Percentiles rank a stretch among this genome's conserved stretches.
Evolutionary conservation across 1,284 basidiomycete species (phyloP).

Genomic region (Melampsora americana): DNA sequence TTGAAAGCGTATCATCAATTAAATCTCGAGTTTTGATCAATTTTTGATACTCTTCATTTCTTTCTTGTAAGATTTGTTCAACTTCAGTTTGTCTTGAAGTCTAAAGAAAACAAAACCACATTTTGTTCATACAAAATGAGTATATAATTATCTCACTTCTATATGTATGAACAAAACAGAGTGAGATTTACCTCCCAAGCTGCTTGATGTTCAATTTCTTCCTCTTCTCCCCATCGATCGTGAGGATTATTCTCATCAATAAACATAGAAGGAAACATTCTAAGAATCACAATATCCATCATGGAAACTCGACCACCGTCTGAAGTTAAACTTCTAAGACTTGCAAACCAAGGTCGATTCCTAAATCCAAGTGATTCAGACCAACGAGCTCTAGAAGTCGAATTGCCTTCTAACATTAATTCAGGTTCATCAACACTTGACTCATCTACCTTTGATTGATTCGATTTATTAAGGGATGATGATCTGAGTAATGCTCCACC

Average conservation of each 20-base stretch:
- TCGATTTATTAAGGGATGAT: background rate
- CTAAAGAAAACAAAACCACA: conserved; percentile 4
- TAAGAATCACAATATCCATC: conserved; percentile 30
- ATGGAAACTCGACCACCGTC: conserved; percentile 29
- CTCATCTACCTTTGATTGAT: conserved; percentile 2
- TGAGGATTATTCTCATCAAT: conserved; percentile 21
- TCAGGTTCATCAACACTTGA: background rate
- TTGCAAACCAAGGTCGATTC: conserved; percentile 2
- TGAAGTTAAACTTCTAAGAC: conserved; percentile 10
- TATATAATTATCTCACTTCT: no score
- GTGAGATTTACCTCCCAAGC: conserved; percentile 29
- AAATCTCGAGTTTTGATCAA: background rate
- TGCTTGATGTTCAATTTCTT: conserved; percentile 18
- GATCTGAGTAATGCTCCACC: background rate
- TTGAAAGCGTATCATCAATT: background rate
- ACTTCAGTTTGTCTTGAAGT: conserved; percentile 19
- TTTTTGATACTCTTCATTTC: conserved; percentile 7
- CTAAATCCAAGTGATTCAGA: conserved; percentile 28
- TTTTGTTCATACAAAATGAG: no score
- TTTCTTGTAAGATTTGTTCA: conserved; percentile 1
- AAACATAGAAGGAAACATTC: conserved; percentile 18
- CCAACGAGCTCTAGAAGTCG: conserved; percentile 22
- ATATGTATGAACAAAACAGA: no score
- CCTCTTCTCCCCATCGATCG: conserved; percentile 20
- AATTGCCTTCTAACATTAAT: conserved; percentile 30